Conservation (phyloP, 2,329 filamentous ascomycete genomes). For the Fusarium sp. region DNA sequence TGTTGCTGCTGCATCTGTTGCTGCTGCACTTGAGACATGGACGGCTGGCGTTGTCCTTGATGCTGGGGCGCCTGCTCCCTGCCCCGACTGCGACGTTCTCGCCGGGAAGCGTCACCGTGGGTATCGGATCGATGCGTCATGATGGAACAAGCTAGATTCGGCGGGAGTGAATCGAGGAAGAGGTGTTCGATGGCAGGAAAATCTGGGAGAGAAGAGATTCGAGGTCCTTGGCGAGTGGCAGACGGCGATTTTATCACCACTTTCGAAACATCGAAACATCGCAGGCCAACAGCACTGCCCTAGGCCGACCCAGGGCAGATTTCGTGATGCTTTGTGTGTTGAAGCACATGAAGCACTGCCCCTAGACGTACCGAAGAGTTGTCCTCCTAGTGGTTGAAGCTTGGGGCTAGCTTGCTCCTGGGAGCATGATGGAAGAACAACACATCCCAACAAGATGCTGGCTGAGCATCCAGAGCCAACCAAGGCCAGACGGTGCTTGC, state of each 20-base stretch:
- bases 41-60: neutral
- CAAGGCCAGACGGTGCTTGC: neutral
- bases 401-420: neutral
- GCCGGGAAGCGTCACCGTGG: neutral
- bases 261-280: neutral
- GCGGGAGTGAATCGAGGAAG: neutral
- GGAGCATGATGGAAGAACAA: neutral
- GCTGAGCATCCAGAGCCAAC: constrained; percentile 7
- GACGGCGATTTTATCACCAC: neutral
- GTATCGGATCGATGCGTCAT: neutral
- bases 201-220: neutral
- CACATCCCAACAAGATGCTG: constrained; percentile 9
- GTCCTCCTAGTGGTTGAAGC: neutral
- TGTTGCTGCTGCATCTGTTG: neutral
- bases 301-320: neutral
- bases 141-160: neutral
- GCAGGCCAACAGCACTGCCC: neutral
- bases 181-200: neutral
- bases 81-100: neutral
- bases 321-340: neutral
- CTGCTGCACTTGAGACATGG: neutral
- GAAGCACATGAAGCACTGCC: neutral
- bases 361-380: no score
- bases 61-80: neutral
- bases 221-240: neutral